Evolutionary conservation across 768 basidiomycete genomes (phyloP).

Genomic region (Chalciporus pseudorubinellus): DNA sequence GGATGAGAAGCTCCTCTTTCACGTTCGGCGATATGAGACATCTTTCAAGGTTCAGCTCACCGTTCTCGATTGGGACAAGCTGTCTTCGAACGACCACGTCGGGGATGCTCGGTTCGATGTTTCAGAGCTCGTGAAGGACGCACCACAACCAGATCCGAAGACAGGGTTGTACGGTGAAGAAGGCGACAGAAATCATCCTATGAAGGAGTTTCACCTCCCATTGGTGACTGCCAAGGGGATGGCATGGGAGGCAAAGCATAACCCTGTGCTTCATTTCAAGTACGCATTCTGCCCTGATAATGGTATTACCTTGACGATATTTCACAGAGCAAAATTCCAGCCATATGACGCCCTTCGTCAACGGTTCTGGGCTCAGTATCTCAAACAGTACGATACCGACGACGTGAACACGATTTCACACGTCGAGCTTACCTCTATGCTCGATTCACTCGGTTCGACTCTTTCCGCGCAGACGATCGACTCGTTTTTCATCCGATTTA

Average conservation of each 20-base stretch:
- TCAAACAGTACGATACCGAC: constrained; percentile 88
- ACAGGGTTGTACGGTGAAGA: constrained; percentile 46
- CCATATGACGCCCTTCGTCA: constrained; percentile 91
- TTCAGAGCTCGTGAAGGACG: constrained; percentile 61
- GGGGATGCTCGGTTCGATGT: constrained; percentile 77
- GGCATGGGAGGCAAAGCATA: constrained; percentile 70
- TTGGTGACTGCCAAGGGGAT: constrained; percentile 60
- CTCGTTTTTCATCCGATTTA: constrained; percentile 73
- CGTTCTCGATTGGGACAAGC: constrained; percentile 96
- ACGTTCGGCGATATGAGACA: constrained; percentile 85
- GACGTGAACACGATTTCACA: constrained; percentile 72
- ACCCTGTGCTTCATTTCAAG: constrained; percentile 69
- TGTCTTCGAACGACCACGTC: constrained; percentile 83
- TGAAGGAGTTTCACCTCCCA: constrained; percentile 71
- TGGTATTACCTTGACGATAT: neutral
- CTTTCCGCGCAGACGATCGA: constrained; percentile 76
- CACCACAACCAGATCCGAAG: constrained; percentile 60
- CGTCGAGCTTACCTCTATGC: constrained; percentile 89
- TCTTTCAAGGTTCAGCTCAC: constrained; percentile 75
- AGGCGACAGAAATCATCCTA: constrained; percentile 40
- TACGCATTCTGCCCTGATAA: constrained; percentile 22
- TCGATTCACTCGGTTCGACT: constrained; percentile 95
- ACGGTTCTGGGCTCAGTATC: constrained; percentile 86
- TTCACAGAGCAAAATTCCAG: constrained; percentile 82
- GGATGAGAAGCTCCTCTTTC: constrained; percentile 96